Evolutionary conservation across 768 basidiomycete species (phyloP), one percentile per base, ranked within the genome.

Genomic region (Suillus ampliporus): DNA sequence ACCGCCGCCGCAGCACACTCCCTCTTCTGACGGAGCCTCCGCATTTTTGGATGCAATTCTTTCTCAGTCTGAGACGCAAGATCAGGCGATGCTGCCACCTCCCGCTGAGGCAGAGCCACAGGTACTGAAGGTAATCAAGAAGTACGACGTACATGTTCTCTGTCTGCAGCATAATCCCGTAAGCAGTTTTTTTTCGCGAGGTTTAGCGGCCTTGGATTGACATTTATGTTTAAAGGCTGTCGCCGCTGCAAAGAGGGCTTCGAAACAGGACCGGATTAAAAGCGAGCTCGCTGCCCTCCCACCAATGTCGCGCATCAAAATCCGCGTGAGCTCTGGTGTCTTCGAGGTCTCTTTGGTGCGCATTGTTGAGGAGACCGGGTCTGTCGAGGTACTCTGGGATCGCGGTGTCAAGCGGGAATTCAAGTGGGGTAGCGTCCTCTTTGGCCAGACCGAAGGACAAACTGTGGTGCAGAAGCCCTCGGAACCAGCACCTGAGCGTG

Each of bases 151-250:
- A 5, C 87, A 92, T 67, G 80, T 94, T 14, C 75, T 96, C 4
- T 99, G 96, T 72, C 78, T 89, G 2, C 89, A 91, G 68, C 96
- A 98, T 71, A 98, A 97, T 69, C 95, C 95, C 10, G 95, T 96
- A 72, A 65, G 93, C 82, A 46, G 57, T 58, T 44, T 40, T 19
- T 47, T 44, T 17, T 48, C 9, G 15, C 23, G 48, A 35, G 38
- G 28, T 48, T 51, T 13, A 10, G 14, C 2, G 3, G 26, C 4
- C 56, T 13, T 35, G 17, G 64, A 7, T 62, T 61, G 41, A 26
- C 11, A 8, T 57, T 64, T 10, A 66, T 41, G 11, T 23, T 50
- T 63, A 10, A 66, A 96, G 94, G 88, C 84, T 51, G 79, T 91
- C 59, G 84, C 90, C 31, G 90, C 91, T 47, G 85, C 84, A 37